These are phyloP conservation scores for Ascochyta lentis DNA, from an alignment of 2,329 filamentous ascomycete genomes.

Conservation along the genomic window DNA sequence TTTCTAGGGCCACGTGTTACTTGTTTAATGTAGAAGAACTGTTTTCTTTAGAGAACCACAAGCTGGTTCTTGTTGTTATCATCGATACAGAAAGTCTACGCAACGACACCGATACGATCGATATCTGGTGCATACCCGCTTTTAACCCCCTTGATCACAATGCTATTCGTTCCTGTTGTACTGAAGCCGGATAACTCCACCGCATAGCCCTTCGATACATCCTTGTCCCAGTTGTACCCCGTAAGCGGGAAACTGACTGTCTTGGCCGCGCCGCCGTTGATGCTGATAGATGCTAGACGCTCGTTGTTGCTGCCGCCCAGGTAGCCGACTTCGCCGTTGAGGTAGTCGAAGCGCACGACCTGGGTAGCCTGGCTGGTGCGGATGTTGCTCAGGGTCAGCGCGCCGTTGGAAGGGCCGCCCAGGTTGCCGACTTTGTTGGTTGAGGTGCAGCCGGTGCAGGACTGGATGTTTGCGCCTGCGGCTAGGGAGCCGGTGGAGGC, in stretches of 20 bases:
- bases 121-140: slow-evolving; percentile 23
- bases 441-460: slow-evolving; percentile 26
- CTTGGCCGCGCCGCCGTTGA: slow-evolving; percentile 27
- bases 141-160: slow-evolving; percentile 21
- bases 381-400: slow-evolving; percentile 26
- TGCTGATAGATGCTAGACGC: slow-evolving; percentile 25
- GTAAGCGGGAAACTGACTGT: slow-evolving; percentile 27
- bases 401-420: slow-evolving; percentile 22
- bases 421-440: slow-evolving; percentile 28
- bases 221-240: slow-evolving; percentile 28
- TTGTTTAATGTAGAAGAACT: no score
- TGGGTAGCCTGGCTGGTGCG: slow-evolving; percentile 26
- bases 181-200: slow-evolving; percentile 27
- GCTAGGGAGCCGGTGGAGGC: slow-evolving; percentile 25
- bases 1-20: no score
- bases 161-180: slow-evolving; percentile 23
- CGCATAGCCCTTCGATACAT: slow-evolving; percentile 22
- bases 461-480: slow-evolving; percentile 20
- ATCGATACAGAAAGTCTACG: background rate
- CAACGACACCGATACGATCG: slow-evolving; percentile 24
- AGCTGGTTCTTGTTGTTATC: no score
- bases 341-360: slow-evolving; percentile 25
- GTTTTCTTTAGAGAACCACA: no score
- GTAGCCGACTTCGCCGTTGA: slow-evolving; percentile 28
- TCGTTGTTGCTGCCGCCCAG: slow-evolving; percentile 27